Conservation (phyloP, 1,284 basidiomycete species). For the Leucoagaricus sp. region DNA sequence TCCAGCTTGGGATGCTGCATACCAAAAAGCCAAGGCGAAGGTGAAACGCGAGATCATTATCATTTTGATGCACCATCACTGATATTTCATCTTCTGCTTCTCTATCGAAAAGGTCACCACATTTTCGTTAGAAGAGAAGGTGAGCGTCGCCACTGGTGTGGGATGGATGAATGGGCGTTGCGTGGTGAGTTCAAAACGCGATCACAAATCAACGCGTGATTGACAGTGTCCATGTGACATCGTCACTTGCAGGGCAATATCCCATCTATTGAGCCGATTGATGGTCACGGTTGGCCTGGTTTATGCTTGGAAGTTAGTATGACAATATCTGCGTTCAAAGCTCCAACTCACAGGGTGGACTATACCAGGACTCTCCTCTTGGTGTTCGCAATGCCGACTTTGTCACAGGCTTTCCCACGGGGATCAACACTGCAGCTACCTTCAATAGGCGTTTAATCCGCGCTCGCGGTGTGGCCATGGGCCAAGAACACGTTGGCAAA, state of each 20-base stretch:
- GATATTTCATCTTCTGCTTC: conserved; percentile 7
- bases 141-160: conserved; percentile 53
- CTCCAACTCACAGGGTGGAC: conserved; percentile 14
- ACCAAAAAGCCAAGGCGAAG: conserved; percentile 46
- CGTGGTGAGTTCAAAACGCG: conserved; percentile 47
- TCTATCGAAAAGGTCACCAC: conserved; percentile 35
- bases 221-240: conserved; percentile 1
- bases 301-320: conserved; percentile 59
- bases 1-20: conserved; percentile 50
- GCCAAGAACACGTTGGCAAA: conserved; percentile 76
- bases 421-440: conserved; percentile 58
- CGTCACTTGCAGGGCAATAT: conserved; percentile 42
- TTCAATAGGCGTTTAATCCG: conserved; percentile 70
- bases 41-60: conserved; percentile 27
- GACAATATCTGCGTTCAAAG: neutral
- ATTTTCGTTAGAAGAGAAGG: conserved; percentile 52
- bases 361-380: conserved; percentile 51
- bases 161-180: conserved; percentile 64
- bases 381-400: conserved; percentile 57
- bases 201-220: neutral
- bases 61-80: neutral
- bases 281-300: conserved; percentile 50
- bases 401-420: conserved; percentile 61
- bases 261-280: conserved; percentile 34
- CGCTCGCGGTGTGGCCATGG: conserved; percentile 74